Evolutionary conservation across 257 asterid genomes (phyloP).

Genomic region (Nicotiana attenuata): DNA sequence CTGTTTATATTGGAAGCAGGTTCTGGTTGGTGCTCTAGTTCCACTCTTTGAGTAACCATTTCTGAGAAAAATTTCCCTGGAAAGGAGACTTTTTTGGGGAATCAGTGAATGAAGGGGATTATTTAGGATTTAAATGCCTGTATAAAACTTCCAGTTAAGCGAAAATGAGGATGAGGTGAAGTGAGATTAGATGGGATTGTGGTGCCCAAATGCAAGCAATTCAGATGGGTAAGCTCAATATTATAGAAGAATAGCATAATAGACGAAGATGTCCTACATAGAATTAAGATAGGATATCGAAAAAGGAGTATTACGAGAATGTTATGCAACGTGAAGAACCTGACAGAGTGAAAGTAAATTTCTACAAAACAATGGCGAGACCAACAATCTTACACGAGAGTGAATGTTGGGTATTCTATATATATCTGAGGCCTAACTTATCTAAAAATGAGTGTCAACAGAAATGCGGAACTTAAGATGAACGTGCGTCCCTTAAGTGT

Average conservation of each 20-base stretch:
- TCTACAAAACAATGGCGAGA: background rate
- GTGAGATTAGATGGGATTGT: background rate
- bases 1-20: background rate
- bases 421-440: background rate
- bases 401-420: background rate
- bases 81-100: background rate
- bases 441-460: background rate
- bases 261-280: background rate
- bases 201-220: background rate
- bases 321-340: background rate
- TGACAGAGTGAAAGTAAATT: background rate
- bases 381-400: background rate
- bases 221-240: background rate
- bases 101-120: background rate
- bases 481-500: background rate
- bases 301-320: background rate
- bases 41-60: background rate
- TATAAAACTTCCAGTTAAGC: background rate
- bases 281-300: background rate
- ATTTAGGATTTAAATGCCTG: background rate
- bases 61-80: background rate
- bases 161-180: background rate
- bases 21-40: background rate
- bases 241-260: background rate
- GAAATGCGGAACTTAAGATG: background rate